phyloP scores from a whole-genome alignment of 2,329 filamentous ascomycete species.

The Ceratocystis ficicola region DNA sequence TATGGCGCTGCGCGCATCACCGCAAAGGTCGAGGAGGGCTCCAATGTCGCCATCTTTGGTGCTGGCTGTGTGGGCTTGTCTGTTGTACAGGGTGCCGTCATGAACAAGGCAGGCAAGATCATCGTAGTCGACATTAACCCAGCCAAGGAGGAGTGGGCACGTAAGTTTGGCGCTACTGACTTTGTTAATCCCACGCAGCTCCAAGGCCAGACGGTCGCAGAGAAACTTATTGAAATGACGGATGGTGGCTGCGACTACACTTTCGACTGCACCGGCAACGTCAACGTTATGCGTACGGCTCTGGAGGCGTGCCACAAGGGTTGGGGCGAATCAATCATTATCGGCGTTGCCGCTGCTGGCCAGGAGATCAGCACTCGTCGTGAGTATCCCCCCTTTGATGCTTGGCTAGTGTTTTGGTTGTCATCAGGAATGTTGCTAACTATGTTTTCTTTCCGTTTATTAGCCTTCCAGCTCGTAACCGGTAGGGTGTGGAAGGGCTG shows the following conservation, averaged over 20 bases:
- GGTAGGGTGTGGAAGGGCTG: constrained; percentile 97
- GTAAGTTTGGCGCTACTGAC: constrained; percentile 91
- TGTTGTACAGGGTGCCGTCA: constrained; percentile 85
- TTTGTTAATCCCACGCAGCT: constrained; percentile 89
- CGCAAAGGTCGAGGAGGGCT: constrained; percentile 79
- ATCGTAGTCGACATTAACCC: constrained; percentile 71
- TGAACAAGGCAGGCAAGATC: constrained; percentile 67
- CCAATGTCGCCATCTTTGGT: constrained; percentile 84
- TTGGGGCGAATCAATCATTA: constrained; percentile 96
- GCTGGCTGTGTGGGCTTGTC: constrained; percentile 91
- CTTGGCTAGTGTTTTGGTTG: not conserved
- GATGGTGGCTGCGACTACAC: constrained; percentile 98
- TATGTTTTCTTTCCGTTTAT: constrained; percentile 23
- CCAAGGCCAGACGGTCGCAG: constrained; percentile 63
- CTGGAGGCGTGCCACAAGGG: constrained; percentile 98
- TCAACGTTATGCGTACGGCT: constrained; percentile 86
- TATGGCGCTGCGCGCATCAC: constrained; percentile 94
- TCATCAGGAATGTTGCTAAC: constrained; percentile 12
- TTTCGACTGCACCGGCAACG: constrained; percentile 97
- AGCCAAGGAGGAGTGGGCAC: constrained; percentile 77
- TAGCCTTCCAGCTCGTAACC: constrained; percentile 96
- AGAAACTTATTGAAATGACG: constrained; percentile 92
- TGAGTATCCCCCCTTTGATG: constrained; percentile 41
- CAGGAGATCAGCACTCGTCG: constrained; percentile 90
- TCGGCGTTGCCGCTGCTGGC: constrained; percentile 89